Evolutionary conservation across 495 filamentous ascomycete genomes (phyloP).

Genomic region (Cladorrhinum samala): DNA sequence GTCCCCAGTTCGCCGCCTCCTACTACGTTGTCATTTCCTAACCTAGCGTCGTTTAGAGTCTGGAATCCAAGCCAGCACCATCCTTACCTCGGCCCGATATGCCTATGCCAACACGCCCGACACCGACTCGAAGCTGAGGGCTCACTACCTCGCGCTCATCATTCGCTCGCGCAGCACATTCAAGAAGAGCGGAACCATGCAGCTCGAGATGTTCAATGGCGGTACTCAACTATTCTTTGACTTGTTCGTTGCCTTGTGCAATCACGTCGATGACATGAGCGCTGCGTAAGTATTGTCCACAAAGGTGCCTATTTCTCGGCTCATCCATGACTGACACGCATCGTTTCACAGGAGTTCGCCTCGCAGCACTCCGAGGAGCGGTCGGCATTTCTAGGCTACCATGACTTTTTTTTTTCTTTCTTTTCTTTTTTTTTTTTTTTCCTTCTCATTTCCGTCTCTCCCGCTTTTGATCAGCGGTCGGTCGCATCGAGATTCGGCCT

Average conservation of each 20-base stretch:
- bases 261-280: conserved; percentile 66
- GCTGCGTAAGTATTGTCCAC: conserved; percentile 34
- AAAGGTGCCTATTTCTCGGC: not conserved
- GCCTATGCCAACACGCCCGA: conserved; percentile 87
- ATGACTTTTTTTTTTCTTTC: not conserved
- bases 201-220: conserved; percentile 84
- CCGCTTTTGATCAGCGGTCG: too few species aligned
- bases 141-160: conserved; percentile 89
- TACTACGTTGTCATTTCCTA: too few species aligned
- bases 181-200: conserved; percentile 94
- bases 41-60: too few species aligned
- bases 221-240: conserved; percentile 82
- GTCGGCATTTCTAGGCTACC: conserved; percentile 23
- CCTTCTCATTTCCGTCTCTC: not conserved
- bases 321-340: not conserved
- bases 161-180: conserved; percentile 79
- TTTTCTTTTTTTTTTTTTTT: conserved; percentile 7
- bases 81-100: conserved; percentile 74
- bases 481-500: too few species aligned
- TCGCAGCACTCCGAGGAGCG: conserved; percentile 39
- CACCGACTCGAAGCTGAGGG: conserved; percentile 77
- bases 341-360: conserved; percentile 33
- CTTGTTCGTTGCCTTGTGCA: conserved; percentile 86
- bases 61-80: conserved; percentile 77
- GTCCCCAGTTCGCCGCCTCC: too few species aligned